Percentiles rank a stretch among this genome's conserved stretches.
Evolutionary conservation across 1,284 basidiomycete genomes (phyloP).

Genomic region (Malassezia yamatoensis): DNA sequence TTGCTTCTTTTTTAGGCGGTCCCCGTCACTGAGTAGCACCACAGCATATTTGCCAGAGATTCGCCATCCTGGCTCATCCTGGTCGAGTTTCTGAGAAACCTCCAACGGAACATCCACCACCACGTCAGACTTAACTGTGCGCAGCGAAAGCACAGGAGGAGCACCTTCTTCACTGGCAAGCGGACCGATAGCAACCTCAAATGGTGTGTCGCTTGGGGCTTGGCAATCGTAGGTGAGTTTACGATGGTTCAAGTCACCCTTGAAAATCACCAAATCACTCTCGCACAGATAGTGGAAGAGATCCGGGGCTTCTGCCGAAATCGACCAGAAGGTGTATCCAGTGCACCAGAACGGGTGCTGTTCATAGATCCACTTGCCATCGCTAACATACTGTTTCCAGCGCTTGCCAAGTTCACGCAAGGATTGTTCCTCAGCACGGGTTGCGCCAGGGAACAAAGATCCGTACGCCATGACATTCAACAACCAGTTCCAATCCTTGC

Average conservation of each 20-base stretch:
- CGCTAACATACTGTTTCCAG: slow-evolving; percentile 85
- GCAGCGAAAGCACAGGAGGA: slow-evolving; percentile 58
- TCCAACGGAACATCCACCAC: slow-evolving; percentile 66
- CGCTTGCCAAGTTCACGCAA: slow-evolving; percentile 69
- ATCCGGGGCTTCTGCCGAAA: slow-evolving; percentile 63
- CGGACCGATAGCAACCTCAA: slow-evolving; percentile 82
- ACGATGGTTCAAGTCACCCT: slow-evolving; percentile 82
- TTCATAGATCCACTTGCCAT: slow-evolving; percentile 90
- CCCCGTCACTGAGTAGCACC: slow-evolving; percentile 27
- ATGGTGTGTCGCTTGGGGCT: slow-evolving; percentile 78
- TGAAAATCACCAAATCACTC: slow-evolving; percentile 88
- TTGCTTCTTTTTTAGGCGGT: background rate
- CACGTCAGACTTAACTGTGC: slow-evolving; percentile 53
- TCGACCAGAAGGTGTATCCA: slow-evolving; percentile 60
- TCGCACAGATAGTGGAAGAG: slow-evolving; percentile 82
- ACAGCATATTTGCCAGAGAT: slow-evolving; percentile 65
- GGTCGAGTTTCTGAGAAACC: slow-evolving; percentile 60
- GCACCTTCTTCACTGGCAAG: slow-evolving; percentile 81
- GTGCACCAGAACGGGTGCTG: slow-evolving; percentile 62
- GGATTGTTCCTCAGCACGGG: slow-evolving; percentile 68
- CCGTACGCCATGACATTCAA: slow-evolving; percentile 49
- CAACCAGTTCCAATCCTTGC: slow-evolving; percentile 88
- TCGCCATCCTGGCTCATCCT: slow-evolving; percentile 64
- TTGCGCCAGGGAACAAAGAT: slow-evolving; percentile 62
- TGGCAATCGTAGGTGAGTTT: slow-evolving; percentile 55